Evolutionary conservation across 495 filamentous ascomycete genomes (phyloP).

Genomic region (Penicillium maclennaniae): DNA sequence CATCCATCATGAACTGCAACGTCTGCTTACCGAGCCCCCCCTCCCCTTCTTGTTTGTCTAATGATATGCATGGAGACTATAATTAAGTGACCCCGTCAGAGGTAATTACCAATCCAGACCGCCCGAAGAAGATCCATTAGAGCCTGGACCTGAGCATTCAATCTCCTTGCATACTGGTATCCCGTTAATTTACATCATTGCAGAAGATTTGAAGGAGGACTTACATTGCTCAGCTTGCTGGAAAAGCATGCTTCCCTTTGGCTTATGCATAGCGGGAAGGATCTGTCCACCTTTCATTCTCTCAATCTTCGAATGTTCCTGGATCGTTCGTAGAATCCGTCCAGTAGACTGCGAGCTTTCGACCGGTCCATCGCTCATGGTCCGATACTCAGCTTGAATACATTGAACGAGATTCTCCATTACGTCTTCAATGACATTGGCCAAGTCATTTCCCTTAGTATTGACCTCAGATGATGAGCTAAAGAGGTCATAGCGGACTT

Average conservation of each 20-base stretch:
- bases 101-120: slow-evolving; percentile 20
- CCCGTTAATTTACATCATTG: background rate
- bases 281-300: slow-evolving; percentile 21
- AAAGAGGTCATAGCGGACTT: slow-evolving; percentile 23
- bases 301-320: slow-evolving; percentile 33
- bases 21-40: background rate
- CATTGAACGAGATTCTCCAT: background rate
- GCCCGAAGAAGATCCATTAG: slow-evolving; percentile 2
- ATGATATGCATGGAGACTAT: no score
- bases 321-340: slow-evolving; percentile 18
- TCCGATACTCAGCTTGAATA: slow-evolving; percentile 9
- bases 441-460: background rate
- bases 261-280: slow-evolving; percentile 30
- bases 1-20: background rate
- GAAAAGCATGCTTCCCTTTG: slow-evolving; percentile 27
- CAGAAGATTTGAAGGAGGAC: background rate
- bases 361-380: background rate
- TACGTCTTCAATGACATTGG: background rate
- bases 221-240: slow-evolving; percentile 35
- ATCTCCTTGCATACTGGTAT: slow-evolving; percentile 33
- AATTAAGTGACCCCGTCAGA: background rate
- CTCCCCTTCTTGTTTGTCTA: no score
- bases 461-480: background rate
- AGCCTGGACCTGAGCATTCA: slow-evolving; percentile 23
- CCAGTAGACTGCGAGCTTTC: slow-evolving; percentile 1